phyloP scores from a whole-genome alignment of 2,329 filamentous ascomycete genomes.

The Metarhizium humberi region DNA sequence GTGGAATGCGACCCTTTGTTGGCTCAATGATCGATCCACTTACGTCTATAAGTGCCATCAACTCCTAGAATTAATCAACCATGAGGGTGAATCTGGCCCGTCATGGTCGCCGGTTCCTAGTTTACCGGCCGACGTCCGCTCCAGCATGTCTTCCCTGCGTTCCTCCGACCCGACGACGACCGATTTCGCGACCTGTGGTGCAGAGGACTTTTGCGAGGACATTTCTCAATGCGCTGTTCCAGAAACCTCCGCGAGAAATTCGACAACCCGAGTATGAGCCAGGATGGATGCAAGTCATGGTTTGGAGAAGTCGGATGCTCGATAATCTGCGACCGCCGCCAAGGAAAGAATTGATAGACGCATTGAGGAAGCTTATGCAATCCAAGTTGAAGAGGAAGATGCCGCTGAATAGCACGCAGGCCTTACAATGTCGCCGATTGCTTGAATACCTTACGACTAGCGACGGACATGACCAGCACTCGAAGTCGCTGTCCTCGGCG shows the following conservation, averaged over 20 bases:
- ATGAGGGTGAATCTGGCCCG: constrained; percentile 37
- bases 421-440: constrained; percentile 44
- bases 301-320: constrained; percentile 53
- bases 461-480: constrained; percentile 14
- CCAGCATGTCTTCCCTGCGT: constrained; percentile 25
- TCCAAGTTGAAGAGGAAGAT: constrained; percentile 39
- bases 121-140: constrained; percentile 20
- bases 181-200: constrained; percentile 13
- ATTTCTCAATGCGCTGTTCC: constrained; percentile 53
- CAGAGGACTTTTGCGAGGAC: constrained; percentile 24
- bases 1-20: not conserved
- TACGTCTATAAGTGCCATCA: constrained; percentile 1
- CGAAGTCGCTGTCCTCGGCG: constrained; percentile 23
- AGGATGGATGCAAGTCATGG: constrained; percentile 63
- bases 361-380: constrained; percentile 55
- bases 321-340: constrained; percentile 57
- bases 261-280: constrained; percentile 57
- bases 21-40: not conserved
- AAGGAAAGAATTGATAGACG: constrained; percentile 51
- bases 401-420: constrained; percentile 56
- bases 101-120: constrained; percentile 32
- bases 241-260: constrained; percentile 47
- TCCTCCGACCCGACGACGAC: constrained; percentile 17
- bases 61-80: constrained; percentile 21
- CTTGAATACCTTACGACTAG: constrained; percentile 46